phyloP scores from a whole-genome alignment of 768 basidiomycete genomes.

The Mycena belliarum region DNA sequence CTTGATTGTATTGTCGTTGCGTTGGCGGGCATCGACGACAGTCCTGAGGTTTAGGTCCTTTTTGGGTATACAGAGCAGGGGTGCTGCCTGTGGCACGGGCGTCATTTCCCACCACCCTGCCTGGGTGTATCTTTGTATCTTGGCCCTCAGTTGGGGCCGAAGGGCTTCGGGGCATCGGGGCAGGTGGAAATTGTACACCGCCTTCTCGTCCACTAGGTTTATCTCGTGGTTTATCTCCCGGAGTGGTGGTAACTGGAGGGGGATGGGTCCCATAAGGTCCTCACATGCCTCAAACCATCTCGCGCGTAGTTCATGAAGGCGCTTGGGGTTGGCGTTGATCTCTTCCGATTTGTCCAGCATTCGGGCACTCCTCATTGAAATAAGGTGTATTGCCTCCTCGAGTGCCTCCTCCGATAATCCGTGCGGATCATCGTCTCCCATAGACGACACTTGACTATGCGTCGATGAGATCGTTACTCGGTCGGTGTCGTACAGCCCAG shows the following conservation, averaged over 20 bases:
- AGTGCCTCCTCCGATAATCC: too few species aligned
- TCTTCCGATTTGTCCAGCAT: too few species aligned
- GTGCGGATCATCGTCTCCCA: too few species aligned
- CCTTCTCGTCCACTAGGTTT: constrained; percentile 27
- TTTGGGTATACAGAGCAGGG: background rate
- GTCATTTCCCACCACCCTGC: constrained; percentile 12
- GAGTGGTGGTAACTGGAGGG: constrained; percentile 25
- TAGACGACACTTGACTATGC: too few species aligned
- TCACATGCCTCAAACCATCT: background rate
- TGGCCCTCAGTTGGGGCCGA: background rate
- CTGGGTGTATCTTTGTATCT: background rate
- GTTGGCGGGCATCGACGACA: constrained; percentile 33
- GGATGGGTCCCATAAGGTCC: background rate
- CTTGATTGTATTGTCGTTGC: constrained; percentile 40
- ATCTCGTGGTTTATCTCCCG: constrained; percentile 34
- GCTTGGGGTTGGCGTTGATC: too few species aligned
- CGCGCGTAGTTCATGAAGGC: background rate
- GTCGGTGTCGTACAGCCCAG: too few species aligned
- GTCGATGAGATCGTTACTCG: too few species aligned
- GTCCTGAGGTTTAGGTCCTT: constrained; percentile 16
- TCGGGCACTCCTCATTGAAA: too few species aligned
- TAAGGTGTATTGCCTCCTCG: too few species aligned
- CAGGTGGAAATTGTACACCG: constrained; percentile 22
- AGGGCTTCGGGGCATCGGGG: constrained; percentile 30
- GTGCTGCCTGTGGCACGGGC: constrained; percentile 18